Evolutionary conservation across 371 early-diverging fungal species (phyloP).

Genomic region (Circinella minor): DNA sequence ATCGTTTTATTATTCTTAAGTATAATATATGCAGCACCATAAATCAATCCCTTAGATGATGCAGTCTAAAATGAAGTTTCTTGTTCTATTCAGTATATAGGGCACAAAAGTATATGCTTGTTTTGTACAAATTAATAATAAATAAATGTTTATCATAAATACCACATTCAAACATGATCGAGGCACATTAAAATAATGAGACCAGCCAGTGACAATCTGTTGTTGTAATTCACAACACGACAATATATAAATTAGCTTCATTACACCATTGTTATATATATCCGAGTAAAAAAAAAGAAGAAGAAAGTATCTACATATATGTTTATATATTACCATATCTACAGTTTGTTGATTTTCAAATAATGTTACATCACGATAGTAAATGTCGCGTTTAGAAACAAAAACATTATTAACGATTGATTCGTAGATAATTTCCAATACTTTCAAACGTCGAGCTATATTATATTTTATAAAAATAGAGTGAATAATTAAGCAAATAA

Average conservation of each 20-base stretch:
- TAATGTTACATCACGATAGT: conserved; percentile 43
- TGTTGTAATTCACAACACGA: not conserved
- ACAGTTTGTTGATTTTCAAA: conserved; percentile 41
- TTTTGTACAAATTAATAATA: not conserved
- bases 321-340: conserved; percentile 27
- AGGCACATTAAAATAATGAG: conserved; percentile 42
- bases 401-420: conserved; percentile 35
- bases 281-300: not conserved
- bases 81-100: not conserved
- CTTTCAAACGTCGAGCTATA: conserved; percentile 42
- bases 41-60: conserved; percentile 46
- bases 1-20: conserved; percentile 36
- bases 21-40: conserved; percentile 40
- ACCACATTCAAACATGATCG: conserved; percentile 46
- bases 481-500: not conserved
- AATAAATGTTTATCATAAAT: conserved; percentile 11
- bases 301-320: not conserved
- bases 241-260: not conserved
- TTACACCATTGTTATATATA: not conserved
- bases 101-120: too few relatives aligned
- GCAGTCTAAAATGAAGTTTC: conserved; percentile 32
- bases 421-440: conserved; percentile 51
- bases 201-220: conserved; percentile 47
- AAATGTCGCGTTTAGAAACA: conserved; percentile 52
- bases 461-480: not conserved